phyloP scores from a whole-genome alignment of 441 rosid species.

The Capsella rubella region DNA sequence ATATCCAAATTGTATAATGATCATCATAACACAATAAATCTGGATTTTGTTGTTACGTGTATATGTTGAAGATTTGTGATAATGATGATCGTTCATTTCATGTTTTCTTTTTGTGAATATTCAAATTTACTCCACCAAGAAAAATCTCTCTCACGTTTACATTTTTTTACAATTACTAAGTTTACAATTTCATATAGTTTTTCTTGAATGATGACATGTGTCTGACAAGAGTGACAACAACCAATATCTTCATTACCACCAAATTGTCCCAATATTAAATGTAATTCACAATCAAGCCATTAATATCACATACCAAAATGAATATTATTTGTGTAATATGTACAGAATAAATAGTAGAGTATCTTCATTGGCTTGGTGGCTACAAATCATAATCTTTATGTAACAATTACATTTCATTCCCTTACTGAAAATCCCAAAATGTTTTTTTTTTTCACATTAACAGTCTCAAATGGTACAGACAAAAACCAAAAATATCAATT shows the following conservation, averaged over 20 bases:
- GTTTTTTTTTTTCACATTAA: not conserved
- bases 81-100: slow-evolving; percentile 8
- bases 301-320: slow-evolving; percentile 22
- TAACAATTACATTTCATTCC: slow-evolving; percentile 23
- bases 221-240: slow-evolving; percentile 22
- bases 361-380: slow-evolving; percentile 30
- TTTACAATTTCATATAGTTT: too few species aligned
- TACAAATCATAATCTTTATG: slow-evolving; percentile 26
- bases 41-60: slow-evolving; percentile 23
- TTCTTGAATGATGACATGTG: not conserved
- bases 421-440: not conserved
- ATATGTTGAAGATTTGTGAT: slow-evolving; percentile 1
- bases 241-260: slow-evolving; percentile 30
- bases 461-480: slow-evolving; percentile 15
- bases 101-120: slow-evolving; percentile 25
- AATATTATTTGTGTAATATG: not conserved
- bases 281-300: slow-evolving; percentile 30
- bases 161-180: not conserved
- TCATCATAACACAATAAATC: slow-evolving; percentile 20
- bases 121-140: slow-evolving; percentile 4
- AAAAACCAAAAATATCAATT: not conserved
- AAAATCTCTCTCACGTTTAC: not conserved
- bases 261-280: slow-evolving; percentile 30
- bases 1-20: slow-evolving; percentile 2
- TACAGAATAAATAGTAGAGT: not conserved